phyloP scores from a whole-genome alignment of 768 basidiomycete genomes.

The Coprinopsis strossmayeri region DNA sequence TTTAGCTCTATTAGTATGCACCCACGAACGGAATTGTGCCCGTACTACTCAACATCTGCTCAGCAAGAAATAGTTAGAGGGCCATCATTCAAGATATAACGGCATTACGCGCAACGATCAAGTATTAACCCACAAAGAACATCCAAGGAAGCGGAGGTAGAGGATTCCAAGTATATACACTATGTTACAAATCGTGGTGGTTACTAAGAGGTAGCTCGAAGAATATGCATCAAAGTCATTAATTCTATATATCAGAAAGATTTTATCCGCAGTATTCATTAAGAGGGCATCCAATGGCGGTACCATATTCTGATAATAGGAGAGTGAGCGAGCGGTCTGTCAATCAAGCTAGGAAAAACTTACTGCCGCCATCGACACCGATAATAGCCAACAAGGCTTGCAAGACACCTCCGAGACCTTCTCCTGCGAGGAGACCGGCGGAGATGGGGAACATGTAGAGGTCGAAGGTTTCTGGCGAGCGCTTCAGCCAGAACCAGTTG shows the following conservation, averaged over 20 bases:
- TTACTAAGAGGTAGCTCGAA: neutral
- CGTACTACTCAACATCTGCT: too few relatives aligned
- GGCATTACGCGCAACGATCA: too few relatives aligned
- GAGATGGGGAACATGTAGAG: constrained; percentile 55
- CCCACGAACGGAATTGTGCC: too few relatives aligned
- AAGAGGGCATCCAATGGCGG: constrained; percentile 2
- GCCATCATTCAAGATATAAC: too few relatives aligned
- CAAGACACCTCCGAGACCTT: constrained; percentile 57
- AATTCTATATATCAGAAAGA: neutral
- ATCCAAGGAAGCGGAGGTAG: too few relatives aligned
- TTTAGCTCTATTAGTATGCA: too few relatives aligned
- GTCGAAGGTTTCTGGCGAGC: constrained; percentile 37
- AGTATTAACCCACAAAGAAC: too few relatives aligned
- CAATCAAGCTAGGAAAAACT: neutral
- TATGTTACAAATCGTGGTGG: neutral
- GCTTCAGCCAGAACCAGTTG: constrained; percentile 42
- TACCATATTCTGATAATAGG: neutral
- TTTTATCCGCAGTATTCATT: constrained; percentile 1
- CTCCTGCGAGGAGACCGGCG: constrained; percentile 50
- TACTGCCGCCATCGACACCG: constrained; percentile 38
- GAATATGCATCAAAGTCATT: neutral
- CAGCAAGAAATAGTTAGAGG: too few relatives aligned
- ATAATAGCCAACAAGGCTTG: constrained; percentile 48
- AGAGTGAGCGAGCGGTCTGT: neutral
- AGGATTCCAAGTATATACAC: neutral